Conservation (phyloP, 2,329 filamentous ascomycete species). For the Pseudogymnoascus sp. region DNA sequence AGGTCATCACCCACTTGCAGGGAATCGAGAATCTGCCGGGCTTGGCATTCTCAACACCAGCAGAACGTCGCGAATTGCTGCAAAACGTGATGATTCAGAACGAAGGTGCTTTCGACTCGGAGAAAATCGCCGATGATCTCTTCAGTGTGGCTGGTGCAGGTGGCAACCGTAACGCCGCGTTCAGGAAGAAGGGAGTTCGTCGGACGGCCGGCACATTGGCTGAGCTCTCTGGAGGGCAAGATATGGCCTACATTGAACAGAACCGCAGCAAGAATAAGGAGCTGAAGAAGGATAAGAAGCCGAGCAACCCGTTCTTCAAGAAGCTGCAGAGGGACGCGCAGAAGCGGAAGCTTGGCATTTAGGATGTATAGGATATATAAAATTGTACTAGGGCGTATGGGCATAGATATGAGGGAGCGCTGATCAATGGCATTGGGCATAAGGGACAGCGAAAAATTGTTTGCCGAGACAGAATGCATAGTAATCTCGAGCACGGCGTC, state of each 20-base stretch:
- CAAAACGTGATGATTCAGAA: slow-evolving; percentile 86
- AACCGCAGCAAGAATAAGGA: slow-evolving; percentile 67
- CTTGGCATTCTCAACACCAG: slow-evolving; percentile 71
- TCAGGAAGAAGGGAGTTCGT: slow-evolving; percentile 52
- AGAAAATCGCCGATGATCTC: slow-evolving; percentile 63
- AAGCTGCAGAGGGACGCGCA: slow-evolving; percentile 58
- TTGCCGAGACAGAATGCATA: not conserved
- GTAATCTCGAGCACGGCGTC: not conserved
- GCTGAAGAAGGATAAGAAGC: slow-evolving; percentile 55
- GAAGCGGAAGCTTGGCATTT: slow-evolving; percentile 43
- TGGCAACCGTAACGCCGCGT: slow-evolving; percentile 35
- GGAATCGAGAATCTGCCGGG: slow-evolving; percentile 80
- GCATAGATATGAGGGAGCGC: not conserved
- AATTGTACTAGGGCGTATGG: not conserved
- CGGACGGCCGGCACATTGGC: slow-evolving; percentile 80
- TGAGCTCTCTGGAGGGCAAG: slow-evolving; percentile 83
- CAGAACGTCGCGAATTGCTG: slow-evolving; percentile 78
- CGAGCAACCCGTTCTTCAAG: slow-evolving; percentile 57
- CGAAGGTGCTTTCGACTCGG: slow-evolving; percentile 65
- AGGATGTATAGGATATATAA: slow-evolving; percentile 7
- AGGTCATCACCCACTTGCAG: slow-evolving; percentile 92
- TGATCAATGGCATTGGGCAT: not conserved
- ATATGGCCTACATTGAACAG: slow-evolving; percentile 93
- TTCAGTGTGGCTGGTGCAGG: slow-evolving; percentile 44
- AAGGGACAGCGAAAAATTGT: not conserved